These are phyloP conservation scores for Podaxis sp. DNA, from an alignment of 768 basidiomycete genomes.

Conservation along the genomic window DNA sequence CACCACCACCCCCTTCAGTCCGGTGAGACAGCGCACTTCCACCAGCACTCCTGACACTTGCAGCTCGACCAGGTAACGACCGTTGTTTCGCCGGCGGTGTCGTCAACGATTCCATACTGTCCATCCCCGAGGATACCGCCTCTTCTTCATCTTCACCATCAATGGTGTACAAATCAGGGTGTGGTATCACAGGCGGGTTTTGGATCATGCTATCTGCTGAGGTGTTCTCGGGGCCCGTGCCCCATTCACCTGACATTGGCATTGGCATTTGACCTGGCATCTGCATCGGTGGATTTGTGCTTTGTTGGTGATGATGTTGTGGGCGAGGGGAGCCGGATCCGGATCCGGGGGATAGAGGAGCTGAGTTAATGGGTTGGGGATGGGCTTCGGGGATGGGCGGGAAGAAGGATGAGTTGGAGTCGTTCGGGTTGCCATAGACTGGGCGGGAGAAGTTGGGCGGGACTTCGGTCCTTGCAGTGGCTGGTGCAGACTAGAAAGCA, in stretches of 20 bases:
- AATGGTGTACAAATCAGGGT: neutral
- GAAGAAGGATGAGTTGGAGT: conserved; percentile 3
- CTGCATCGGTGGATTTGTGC: neutral
- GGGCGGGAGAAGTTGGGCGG: neutral
- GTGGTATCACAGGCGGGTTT: conserved; percentile 9
- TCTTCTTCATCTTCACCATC: conserved; percentile 25
- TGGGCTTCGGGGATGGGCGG: conserved; percentile 4
- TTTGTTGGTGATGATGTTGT: neutral
- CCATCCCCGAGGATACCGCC: conserved; percentile 27
- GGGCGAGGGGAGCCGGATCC: neutral
- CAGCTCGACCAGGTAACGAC: neutral
- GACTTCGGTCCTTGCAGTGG: neutral
- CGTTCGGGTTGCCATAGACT: neutral
- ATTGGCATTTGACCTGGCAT: neutral
- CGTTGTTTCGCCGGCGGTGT: conserved; percentile 23
- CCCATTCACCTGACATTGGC: neutral
- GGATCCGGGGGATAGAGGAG: neutral
- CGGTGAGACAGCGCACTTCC: conserved; percentile 1
- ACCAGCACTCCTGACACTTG: conserved; percentile 1
- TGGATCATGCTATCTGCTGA: conserved; percentile 1
- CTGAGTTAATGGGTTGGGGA: neutral
- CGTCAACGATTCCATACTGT: conserved; percentile 27
- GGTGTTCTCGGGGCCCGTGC: neutral
- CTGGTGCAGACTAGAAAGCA: neutral
- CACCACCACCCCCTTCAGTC: neutral